These are phyloP conservation scores for Entomortierella beljakovae DNA, from an alignment of 192 early-diverging fungal species.

Conservation along the genomic window DNA sequence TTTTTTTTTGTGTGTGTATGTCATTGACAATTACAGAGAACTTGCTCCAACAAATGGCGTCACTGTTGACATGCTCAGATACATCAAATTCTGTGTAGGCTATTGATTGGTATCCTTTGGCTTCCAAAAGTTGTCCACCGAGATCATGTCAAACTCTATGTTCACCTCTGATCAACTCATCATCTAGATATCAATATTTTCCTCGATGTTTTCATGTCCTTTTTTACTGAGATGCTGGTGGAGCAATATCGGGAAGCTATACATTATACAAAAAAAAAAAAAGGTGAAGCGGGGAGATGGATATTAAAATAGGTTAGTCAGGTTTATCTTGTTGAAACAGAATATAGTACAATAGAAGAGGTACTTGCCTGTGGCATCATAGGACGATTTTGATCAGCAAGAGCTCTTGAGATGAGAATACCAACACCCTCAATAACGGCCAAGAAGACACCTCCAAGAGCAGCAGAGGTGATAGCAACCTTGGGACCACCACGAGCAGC, in stretches of 20 bases:
- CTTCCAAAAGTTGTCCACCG: no score
- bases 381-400: slow-evolving; percentile 46
- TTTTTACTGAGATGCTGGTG: slow-evolving; percentile 54
- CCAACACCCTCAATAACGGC: slow-evolving; percentile 97
- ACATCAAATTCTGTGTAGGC: no score
- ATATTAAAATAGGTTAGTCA: background rate
- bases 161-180: background rate
- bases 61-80: no score
- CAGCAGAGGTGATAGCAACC: slow-evolving; percentile 72
- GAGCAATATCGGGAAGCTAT: slow-evolving; percentile 52
- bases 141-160: background rate
- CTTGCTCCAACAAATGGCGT: no score
- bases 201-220: background rate
- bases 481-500: slow-evolving; percentile 87
- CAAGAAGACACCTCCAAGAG: slow-evolving; percentile 92
- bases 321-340: background rate
- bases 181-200: slow-evolving; percentile 5
- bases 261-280: background rate
- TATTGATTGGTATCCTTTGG: no score
- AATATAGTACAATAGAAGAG: background rate
- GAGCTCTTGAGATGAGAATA: slow-evolving; percentile 55
- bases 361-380: slow-evolving; percentile 49
- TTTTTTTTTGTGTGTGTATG: no score
- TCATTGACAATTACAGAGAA: no score
- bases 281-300: background rate